These are phyloP conservation scores for Phyllosticta capitalensis DNA, from an alignment of 2,329 filamentous ascomycete genomes.

Conservation along the genomic window DNA sequence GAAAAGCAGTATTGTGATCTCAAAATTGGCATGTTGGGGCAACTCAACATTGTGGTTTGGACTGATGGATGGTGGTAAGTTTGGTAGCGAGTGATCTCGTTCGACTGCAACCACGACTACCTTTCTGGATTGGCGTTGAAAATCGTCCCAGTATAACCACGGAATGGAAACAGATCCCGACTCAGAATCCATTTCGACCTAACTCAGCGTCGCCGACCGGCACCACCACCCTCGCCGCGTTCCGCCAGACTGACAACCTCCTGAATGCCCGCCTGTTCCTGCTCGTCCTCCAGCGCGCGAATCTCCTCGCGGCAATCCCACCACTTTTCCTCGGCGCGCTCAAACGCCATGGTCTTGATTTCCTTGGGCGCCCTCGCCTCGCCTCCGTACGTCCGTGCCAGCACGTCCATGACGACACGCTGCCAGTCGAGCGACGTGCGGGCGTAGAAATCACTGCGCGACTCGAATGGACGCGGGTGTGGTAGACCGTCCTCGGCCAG, in stretches of 20 bases:
- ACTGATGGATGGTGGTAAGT: too few species aligned
- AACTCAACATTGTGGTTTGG: too few species aligned
- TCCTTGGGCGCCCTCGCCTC: conserved; percentile 75
- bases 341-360: conserved; percentile 82
- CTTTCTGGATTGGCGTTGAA: too few species aligned
- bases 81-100: too few species aligned
- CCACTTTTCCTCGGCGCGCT: conserved; percentile 91
- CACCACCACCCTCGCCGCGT: conserved; percentile 44
- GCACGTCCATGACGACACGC: conserved; percentile 65
- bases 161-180: too few species aligned
- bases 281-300: conserved; percentile 82
- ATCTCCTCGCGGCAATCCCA: conserved; percentile 97
- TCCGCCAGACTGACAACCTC: conserved; percentile 86
- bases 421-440: conserved; percentile 88
- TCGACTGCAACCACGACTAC: too few species aligned
- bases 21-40: too few species aligned
- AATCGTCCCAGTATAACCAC: too few species aligned
- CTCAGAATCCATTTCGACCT: too few species aligned
- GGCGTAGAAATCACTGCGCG: conserved; percentile 81
- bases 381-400: conserved; percentile 54
- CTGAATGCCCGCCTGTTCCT: conserved; percentile 88
- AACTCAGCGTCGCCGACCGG: conserved; percentile 16
- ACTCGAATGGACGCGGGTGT: conserved; percentile 75
- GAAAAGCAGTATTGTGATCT: too few species aligned
- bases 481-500: conserved; percentile 64